Percentiles rank a stretch among this genome's conserved stretches.
Evolutionary conservation across 1,284 basidiomycete genomes (phyloP).

Genomic region (Trametes pubescens): DNA sequence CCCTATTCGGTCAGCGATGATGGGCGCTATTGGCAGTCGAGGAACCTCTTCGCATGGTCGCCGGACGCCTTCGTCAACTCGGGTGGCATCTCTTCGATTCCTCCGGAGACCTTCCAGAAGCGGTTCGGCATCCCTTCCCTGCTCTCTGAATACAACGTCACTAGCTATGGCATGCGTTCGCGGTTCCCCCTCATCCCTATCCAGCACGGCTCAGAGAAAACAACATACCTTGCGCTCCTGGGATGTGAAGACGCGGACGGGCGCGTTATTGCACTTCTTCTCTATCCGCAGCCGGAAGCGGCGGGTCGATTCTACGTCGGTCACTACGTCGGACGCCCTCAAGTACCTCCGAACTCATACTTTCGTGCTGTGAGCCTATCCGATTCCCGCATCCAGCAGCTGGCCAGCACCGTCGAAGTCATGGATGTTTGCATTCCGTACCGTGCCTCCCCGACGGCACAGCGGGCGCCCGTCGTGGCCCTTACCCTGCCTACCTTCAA

Average conservation of each 20-base stretch:
- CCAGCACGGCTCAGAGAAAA: constrained; percentile 16
- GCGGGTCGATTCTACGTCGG: constrained; percentile 27
- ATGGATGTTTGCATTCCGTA: constrained; percentile 27
- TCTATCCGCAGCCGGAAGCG: constrained; percentile 22
- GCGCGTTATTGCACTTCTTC: constrained; percentile 23
- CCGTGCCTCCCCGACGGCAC: constrained; percentile 9
- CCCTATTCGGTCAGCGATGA: constrained; percentile 26
- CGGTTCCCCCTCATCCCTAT: constrained; percentile 26
- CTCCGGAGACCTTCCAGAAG: constrained; percentile 22
- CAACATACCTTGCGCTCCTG: constrained; percentile 27
- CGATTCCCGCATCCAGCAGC: background rate
- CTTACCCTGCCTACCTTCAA: constrained; percentile 14
- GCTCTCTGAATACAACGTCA: constrained; percentile 23
- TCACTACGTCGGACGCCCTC: constrained; percentile 28
- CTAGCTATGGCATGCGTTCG: constrained; percentile 27
- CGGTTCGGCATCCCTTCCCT: constrained; percentile 17
- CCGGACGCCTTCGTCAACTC: constrained; percentile 31
- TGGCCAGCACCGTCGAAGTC: background rate
- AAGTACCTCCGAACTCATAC: constrained; percentile 26
- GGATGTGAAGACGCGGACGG: constrained; percentile 24
- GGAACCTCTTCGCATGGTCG: constrained; percentile 32
- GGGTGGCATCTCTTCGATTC: constrained; percentile 13
- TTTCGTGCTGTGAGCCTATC: constrained; percentile 25
- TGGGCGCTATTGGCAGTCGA: constrained; percentile 29
- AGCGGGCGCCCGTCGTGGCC: background rate